These are phyloP conservation scores for Tetradesmus lagerheimii DNA, from an alignment of 139 green algal species.

Conservation along the genomic window DNA sequence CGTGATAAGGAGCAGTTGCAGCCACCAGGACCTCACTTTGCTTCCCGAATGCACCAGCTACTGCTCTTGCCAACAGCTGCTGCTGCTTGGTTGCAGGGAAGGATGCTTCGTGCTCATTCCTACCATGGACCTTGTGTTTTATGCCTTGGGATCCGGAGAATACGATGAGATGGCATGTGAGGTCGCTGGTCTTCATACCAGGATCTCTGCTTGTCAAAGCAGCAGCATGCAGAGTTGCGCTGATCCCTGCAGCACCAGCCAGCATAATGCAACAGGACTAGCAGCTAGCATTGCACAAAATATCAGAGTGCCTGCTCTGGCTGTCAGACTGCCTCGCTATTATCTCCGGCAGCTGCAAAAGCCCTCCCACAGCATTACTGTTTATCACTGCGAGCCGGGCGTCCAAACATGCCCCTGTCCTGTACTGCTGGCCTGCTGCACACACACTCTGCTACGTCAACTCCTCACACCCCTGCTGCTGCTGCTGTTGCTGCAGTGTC, in stretches of 20 bases:
- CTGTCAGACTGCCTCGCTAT: not conserved
- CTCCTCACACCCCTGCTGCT: not conserved
- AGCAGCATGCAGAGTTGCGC: not conserved
- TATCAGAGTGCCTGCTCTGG: too few relatives aligned
- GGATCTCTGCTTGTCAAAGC: not conserved
- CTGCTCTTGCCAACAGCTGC: not conserved
- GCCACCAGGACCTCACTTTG: not conserved
- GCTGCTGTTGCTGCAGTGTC: slow-evolving; percentile 57
- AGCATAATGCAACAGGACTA: too few relatives aligned
- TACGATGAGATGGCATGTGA: slow-evolving; percentile 83
- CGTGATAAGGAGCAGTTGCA: not conserved
- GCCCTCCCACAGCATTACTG: not conserved
- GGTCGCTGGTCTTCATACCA: slow-evolving; percentile 34
- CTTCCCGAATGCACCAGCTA: not conserved
- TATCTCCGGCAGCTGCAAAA: not conserved
- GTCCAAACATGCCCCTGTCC: not conserved
- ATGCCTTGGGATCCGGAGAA: slow-evolving; percentile 77
- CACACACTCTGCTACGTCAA: not conserved
- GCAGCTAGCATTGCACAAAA: not conserved
- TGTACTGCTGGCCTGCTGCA: too few relatives aligned
- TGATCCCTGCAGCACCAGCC: not conserved
- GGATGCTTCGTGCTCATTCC: slow-evolving; percentile 67
- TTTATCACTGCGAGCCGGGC: not conserved
- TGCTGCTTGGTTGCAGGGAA: slow-evolving; percentile 34
- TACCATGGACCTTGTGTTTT: slow-evolving; percentile 74